phyloP scores from a whole-genome alignment of 2,329 filamentous ascomycete species.

The Amesomyces nigricolor region DNA sequence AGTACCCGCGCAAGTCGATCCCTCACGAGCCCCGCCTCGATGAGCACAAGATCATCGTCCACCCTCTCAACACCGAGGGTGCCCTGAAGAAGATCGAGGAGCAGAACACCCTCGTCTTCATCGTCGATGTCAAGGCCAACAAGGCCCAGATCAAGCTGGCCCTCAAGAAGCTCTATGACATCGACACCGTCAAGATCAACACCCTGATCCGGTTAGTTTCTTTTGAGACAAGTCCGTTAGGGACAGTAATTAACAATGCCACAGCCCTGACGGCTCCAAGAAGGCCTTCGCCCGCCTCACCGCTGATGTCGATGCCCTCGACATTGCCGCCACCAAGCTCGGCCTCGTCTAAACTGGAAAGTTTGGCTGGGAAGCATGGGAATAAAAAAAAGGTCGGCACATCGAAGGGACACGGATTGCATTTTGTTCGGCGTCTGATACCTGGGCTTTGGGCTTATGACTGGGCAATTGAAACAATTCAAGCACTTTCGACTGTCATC shows the following conservation, averaged over 20 bases:
- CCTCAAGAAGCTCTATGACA: constrained; percentile 99
- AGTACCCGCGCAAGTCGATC: constrained; percentile 96
- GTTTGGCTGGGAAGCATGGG: constrained; percentile 24
- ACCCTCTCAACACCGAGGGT: constrained; percentile 98
- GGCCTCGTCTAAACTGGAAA: constrained; percentile 72
- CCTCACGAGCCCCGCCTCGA: constrained; percentile 86
- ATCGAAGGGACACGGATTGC: constrained; percentile 25
- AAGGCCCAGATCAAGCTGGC: constrained; percentile 99
- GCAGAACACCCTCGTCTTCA: constrained; percentile 99
- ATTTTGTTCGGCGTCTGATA: constrained; percentile 31
- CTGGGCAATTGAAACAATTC: constrained; percentile 28
- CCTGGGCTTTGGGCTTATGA: constrained; percentile 28
- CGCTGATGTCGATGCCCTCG: constrained; percentile 92
- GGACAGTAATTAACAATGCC: constrained; percentile 15
- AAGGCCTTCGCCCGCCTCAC: constrained; percentile 98
- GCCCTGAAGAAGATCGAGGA: constrained; percentile 99
- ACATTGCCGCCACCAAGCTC: constrained; percentile 99
- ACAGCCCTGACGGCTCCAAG: constrained; percentile 90
- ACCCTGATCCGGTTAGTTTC: constrained; percentile 81
- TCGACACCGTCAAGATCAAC: constrained; percentile 98
- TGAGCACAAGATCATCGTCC: constrained; percentile 94
- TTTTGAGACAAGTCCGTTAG: not conserved
- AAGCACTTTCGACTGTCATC: constrained; percentile 22
- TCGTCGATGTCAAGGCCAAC: constrained; percentile 95
- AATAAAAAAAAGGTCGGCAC: constrained; percentile 25